phyloP scores from a whole-genome alignment of 139 green algal genomes.

The Astrephomene gubernaculifera region DNA sequence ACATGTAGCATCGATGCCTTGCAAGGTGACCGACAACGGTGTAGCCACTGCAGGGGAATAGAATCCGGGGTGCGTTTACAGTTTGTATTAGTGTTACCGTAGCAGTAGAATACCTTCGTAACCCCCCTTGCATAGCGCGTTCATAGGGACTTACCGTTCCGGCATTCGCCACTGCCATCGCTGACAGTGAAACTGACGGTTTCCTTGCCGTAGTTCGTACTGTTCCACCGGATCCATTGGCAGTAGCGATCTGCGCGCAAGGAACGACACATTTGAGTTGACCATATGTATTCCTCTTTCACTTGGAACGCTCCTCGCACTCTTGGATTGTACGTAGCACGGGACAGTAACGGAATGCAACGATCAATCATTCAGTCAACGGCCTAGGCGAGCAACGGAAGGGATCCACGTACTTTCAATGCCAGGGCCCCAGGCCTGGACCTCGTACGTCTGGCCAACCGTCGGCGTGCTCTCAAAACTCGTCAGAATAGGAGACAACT shows the following conservation, averaged over 20 bases:
- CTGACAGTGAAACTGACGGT: not conserved
- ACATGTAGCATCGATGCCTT: not conserved
- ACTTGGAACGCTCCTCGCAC: too few species aligned
- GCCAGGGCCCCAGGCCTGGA: not conserved
- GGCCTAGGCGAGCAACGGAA: not conserved
- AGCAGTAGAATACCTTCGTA: too few species aligned
- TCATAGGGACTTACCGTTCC: not conserved
- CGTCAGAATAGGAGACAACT: not conserved
- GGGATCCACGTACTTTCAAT: not conserved
- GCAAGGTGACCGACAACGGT: not conserved
- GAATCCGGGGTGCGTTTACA: not conserved
- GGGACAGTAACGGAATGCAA: too few species aligned
- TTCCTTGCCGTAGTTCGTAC: not conserved
- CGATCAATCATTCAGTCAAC: too few species aligned
- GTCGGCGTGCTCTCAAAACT: not conserved
- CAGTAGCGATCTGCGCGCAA: slow-evolving; percentile 4
- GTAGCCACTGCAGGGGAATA: not conserved
- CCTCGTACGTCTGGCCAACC: not conserved
- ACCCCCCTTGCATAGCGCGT: not conserved
- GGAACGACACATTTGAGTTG: too few species aligned
- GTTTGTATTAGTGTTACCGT: too few species aligned
- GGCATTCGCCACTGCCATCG: not conserved
- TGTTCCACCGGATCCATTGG: slow-evolving; percentile 11
- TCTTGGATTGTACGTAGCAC: too few species aligned
- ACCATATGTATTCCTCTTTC: too few species aligned